A percentile compares a stretch with the other conserved stretches of the same genome.
Evolutionary conservation across 805 yeast species (phyloP).

Genomic region (Wickerhamiella nectarea): DNA sequence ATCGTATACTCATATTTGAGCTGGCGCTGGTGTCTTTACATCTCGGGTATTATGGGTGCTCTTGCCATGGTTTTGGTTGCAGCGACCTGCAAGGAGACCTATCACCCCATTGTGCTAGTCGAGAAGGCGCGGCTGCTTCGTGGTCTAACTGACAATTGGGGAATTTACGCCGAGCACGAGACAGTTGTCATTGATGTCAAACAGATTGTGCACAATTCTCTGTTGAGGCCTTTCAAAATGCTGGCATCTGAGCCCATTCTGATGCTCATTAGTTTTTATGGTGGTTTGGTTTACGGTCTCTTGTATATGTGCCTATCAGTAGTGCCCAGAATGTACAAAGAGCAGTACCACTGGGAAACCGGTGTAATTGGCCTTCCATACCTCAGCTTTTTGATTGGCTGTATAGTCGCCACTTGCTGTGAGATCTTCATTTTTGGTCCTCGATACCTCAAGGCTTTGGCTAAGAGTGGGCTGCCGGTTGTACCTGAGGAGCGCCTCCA

Average conservation of each 20-base stretch:
- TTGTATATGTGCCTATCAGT: conserved; percentile 28
- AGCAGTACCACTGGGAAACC: conserved; percentile 43
- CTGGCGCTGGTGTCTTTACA: conserved; percentile 45
- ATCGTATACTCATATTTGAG: conserved; percentile 61
- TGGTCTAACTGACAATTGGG: conserved; percentile 38
- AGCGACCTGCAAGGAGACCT: conserved; percentile 26
- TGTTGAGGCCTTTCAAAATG: conserved; percentile 24
- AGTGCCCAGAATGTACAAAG: conserved; percentile 30
- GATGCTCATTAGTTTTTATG: conserved; percentile 26
- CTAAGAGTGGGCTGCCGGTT: conserved; percentile 40
- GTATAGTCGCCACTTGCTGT: conserved; percentile 38
- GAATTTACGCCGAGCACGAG: conserved; percentile 37
- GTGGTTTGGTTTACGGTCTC: conserved; percentile 30
- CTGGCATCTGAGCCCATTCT: conserved; percentile 30
- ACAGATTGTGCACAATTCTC: conserved; percentile 29
- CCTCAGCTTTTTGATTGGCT: conserved; percentile 58
- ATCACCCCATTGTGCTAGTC: conserved; percentile 26
- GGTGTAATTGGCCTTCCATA: conserved; percentile 8
- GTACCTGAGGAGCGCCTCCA: conserved; percentile 70
- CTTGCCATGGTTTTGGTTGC: conserved; percentile 27
- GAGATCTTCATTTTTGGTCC: conserved; percentile 43
- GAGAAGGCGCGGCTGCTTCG: conserved; percentile 35
- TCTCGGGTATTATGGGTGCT: conserved; percentile 32
- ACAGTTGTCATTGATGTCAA: conserved; percentile 26
- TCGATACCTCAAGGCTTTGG: conserved; percentile 34